Conservation (phyloP, 2,329 filamentous ascomycete species). For the Trichoderma sp. region DNA sequence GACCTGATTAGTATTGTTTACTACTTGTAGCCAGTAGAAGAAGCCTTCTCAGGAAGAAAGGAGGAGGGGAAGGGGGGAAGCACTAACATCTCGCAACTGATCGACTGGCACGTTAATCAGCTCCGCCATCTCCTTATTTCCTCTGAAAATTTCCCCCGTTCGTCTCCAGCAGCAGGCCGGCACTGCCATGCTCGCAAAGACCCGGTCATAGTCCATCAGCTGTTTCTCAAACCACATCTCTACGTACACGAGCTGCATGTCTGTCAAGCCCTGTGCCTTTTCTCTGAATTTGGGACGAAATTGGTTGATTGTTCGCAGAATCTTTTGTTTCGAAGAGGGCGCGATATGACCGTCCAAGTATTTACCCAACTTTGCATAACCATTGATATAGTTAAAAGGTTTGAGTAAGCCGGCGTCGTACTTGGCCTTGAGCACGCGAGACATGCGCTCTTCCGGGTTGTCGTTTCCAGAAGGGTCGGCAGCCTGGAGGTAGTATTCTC, state of each 20-base stretch:
- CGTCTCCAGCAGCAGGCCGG: conserved; percentile 96
- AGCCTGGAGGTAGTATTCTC: conserved; percentile 96
- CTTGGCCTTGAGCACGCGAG: conserved; percentile 89
- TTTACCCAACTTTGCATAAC: conserved; percentile 83
- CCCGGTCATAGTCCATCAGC: conserved; percentile 95
- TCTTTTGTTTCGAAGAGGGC: conserved; percentile 81
- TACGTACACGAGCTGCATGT: conserved; percentile 90
- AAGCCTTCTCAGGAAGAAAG: neutral
- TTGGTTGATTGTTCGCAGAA: conserved; percentile 84
- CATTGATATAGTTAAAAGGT: conserved; percentile 98
- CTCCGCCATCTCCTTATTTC: conserved; percentile 98
- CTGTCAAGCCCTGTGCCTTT: conserved; percentile 87
- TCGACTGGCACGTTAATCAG: conserved; percentile 92
- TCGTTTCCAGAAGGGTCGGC: conserved; percentile 87
- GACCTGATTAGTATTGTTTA: neutral
- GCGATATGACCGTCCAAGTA: conserved; percentile 92
- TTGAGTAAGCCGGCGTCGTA: conserved; percentile 93
- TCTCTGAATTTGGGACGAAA: conserved; percentile 96
- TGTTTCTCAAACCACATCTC: conserved; percentile 99
- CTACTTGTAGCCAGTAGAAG: neutral
- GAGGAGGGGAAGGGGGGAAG: neutral
- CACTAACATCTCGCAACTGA: conserved; percentile 79
- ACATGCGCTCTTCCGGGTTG: conserved; percentile 91
- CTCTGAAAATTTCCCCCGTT: conserved; percentile 95
- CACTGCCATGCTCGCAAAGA: conserved; percentile 98